Percentiles rank a stretch among this genome's conserved stretches.
phyloP scores from a whole-genome alignment of 495 filamentous ascomycete genomes.

The Penicillium verhagenii region DNA sequence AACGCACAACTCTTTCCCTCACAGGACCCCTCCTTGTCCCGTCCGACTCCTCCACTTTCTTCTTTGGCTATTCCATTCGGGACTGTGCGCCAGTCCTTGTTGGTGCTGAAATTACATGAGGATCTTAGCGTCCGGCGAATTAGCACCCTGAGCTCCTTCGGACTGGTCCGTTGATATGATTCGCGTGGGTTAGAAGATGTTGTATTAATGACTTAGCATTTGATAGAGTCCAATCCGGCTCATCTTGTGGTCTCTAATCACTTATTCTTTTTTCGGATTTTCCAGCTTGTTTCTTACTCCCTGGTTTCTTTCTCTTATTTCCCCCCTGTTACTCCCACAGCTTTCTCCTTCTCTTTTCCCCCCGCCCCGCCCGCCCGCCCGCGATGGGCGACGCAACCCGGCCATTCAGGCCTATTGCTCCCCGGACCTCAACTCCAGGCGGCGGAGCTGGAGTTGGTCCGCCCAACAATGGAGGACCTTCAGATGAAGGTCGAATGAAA shows the following conservation, averaged over 20 bases:
- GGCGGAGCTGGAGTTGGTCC: conserved; percentile 13
- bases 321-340: not conserved
- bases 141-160: not conserved
- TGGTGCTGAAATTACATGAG: conserved; percentile 5
- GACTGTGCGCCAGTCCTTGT: conserved; percentile 7
- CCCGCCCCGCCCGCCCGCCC: conserved; percentile 2
- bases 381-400: conserved; percentile 35
- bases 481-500: conserved; percentile 38
- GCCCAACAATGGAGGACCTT: conserved; percentile 8
- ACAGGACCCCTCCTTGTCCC: conserved; percentile 21
- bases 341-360: conserved; percentile 3
- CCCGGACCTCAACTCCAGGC: conserved; percentile 22
- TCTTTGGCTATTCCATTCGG: not conserved
- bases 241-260: not conserved
- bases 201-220: conserved; percentile 1
- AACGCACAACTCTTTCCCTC: conserved; percentile 6
- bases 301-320: not conserved
- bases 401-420: conserved; percentile 36
- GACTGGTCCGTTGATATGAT: conserved; percentile 13
- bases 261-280: not conserved
- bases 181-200: conserved; percentile 10
- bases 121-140: conserved; percentile 1
- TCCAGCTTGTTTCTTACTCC: not conserved
- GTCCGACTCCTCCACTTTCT: conserved; percentile 16
- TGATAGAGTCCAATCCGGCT: conserved; percentile 4